Evolutionary conservation across 2,329 filamentous ascomycete species (phyloP).

Genomic region (Arthrobotrys pseudoclavata): DNA sequence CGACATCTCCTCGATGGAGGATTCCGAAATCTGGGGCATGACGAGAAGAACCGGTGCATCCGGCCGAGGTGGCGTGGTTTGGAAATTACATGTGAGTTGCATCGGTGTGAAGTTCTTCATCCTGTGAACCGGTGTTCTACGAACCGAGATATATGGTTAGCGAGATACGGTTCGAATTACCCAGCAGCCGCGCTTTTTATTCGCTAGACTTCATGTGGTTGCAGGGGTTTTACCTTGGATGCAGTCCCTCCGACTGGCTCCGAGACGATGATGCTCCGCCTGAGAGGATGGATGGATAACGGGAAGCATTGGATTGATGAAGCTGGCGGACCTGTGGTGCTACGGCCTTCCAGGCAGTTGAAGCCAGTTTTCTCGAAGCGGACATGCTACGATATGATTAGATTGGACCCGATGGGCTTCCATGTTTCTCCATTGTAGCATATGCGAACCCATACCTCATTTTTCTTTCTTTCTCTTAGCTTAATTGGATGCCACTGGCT

Average conservation of each 20-base stretch:
- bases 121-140: conserved; percentile 41
- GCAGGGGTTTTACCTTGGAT: conserved; percentile 26
- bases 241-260: conserved; percentile 28
- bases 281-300: conserved; percentile 46
- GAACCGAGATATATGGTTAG: neutral
- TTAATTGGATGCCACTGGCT: neutral
- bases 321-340: conserved; percentile 24
- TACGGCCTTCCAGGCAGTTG: conserved; percentile 2
- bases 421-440: neutral
- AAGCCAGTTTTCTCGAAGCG: conserved; percentile 16
- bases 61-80: conserved; percentile 51
- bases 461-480: neutral
- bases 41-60: conserved; percentile 46
- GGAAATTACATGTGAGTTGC: conserved; percentile 58
- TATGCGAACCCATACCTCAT: neutral
- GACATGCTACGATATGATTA: neutral
- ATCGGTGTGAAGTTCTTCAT: conserved; percentile 59
- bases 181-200: no score
- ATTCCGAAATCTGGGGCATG: conserved; percentile 45
- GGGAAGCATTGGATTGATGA: conserved; percentile 28
- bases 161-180: neutral
- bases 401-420: neutral
- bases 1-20: neutral
- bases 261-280: conserved; percentile 25
- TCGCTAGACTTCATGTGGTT: neutral